Evolutionary conservation across 73 alveolate genomes (phyloP), one percentile per base, ranked within the genome.

Genomic region (Halteria grandinella): DNA sequence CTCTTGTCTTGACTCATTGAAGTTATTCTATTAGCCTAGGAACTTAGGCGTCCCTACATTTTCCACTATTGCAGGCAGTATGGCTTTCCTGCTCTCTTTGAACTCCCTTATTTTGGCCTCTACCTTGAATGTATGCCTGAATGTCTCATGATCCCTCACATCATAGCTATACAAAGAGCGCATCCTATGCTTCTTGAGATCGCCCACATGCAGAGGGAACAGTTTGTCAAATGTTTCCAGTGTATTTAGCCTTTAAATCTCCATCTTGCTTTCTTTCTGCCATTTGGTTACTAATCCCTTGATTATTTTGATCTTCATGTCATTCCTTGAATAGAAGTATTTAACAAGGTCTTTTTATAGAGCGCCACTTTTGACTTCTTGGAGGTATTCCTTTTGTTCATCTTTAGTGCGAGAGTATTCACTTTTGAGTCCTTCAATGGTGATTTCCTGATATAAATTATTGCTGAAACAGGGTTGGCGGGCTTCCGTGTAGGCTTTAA

Each of bases 101-200:
- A n/a, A n/a, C n/a, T 66, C 47, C 21, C 80, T 66, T 52, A 66
- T 66, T 4, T 66, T 14, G 15, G 43, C 47, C 33, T 66, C 80
- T 2, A 66, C 47, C 33, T 66, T 66, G 41, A 23, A 24, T 20
- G 47, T 57, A 12, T 57, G 27, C 33, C 45, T 66, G 53, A 45
- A 66, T 5, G 31, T 47, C 3, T 8, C 39, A 39, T 73, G 51
- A 36, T 73, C 85, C 32, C 39, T 39, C 17, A 73, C 55, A 53
- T 73, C 85, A 36, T 53, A 73, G 15, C 75, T 54, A 36, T 73
- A 73, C 4, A 50, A n/a, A 7, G 62, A 27, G 31, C 17, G 24
- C 4, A 73, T 14, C 15, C 75, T 27, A 25, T 53, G 58, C 1
- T n/a, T 21, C 5, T n/a, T 29, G n/a, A n/a, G n/a, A n/a, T 32